These are phyloP conservation scores for Tricholoma furcatifolium DNA, from an alignment of 768 basidiomycete genomes.

Conservation along the genomic window DNA sequence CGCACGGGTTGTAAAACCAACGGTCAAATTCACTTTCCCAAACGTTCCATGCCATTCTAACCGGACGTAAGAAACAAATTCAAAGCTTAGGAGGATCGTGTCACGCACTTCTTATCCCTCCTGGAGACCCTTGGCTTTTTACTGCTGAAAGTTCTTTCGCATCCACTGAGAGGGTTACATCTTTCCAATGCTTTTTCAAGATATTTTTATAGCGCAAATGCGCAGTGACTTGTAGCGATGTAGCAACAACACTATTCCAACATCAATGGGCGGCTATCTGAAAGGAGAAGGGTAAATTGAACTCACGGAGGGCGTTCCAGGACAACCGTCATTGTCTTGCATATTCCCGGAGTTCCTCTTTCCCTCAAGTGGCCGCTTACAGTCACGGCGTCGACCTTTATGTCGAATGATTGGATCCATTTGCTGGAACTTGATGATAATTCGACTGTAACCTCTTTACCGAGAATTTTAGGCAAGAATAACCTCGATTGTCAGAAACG, in stretches of 20 bases:
- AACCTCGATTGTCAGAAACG: too few species aligned
- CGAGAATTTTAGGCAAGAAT: background rate
- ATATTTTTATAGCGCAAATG: conserved; percentile 8
- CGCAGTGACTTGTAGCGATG: background rate
- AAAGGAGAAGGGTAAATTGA: background rate
- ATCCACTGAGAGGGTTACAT: background rate
- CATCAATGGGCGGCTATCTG: background rate
- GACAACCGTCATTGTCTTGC: background rate
- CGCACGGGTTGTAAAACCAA: conserved; percentile 5
- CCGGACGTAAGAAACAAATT: background rate
- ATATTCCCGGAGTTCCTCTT: background rate
- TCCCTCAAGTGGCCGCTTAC: conserved; percentile 1
- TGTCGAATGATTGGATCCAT: conserved; percentile 11
- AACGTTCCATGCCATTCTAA: conserved; percentile 8
- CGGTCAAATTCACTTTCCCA: background rate
- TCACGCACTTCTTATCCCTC: background rate
- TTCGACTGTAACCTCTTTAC: conserved; percentile 10
- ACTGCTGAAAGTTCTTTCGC: background rate
- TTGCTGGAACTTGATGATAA: conserved; percentile 4
- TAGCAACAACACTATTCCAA: background rate
- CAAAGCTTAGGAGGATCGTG: background rate
- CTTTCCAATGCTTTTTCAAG: background rate
- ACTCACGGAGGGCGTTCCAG: conserved; percentile 9
- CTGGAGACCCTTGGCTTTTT: background rate
- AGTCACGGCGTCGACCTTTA: conserved; percentile 4